These are phyloP conservation scores for Sporothrix dimorphospora DNA, from an alignment of 2,329 filamentous ascomycete species.

Conservation along the genomic window DNA sequence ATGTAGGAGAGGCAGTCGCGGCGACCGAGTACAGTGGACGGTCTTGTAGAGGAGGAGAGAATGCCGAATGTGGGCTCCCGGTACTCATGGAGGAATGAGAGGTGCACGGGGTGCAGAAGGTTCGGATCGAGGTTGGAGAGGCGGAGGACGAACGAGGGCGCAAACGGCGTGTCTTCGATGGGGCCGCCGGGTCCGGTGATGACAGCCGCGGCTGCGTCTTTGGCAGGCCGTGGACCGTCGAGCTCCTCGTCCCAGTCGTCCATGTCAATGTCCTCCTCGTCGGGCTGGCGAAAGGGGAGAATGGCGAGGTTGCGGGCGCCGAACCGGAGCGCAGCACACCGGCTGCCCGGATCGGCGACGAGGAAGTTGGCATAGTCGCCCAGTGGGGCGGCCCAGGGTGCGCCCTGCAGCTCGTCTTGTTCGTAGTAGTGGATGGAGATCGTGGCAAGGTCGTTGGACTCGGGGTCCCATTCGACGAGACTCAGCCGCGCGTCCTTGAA, in stretches of 20 bases:
- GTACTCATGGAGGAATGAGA: conserved; percentile 95
- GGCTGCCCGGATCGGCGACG: conserved; percentile 84
- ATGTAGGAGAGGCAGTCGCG: conserved; percentile 88
- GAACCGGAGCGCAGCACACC: conserved; percentile 94
- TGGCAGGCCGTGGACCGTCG: conserved; percentile 66
- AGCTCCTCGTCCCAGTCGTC: conserved; percentile 80
- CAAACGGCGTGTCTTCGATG: conserved; percentile 73
- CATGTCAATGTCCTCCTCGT: conserved; percentile 81
- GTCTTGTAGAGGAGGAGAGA: conserved; percentile 73
- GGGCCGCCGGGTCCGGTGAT: conserved; percentile 48
- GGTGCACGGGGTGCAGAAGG: conserved; percentile 84
- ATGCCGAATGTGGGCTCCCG: conserved; percentile 97
- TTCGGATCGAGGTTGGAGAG: conserved; percentile 85
- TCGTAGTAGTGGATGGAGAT: conserved; percentile 98
- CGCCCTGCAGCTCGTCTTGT: conserved; percentile 82
- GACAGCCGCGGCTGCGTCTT: conserved; percentile 44
- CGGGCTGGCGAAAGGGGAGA: conserved; percentile 83
- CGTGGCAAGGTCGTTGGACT: conserved; percentile 76
- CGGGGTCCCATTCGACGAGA: conserved; percentile 90
- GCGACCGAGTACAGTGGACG: conserved; percentile 77
- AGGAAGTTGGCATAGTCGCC: conserved; percentile 79
- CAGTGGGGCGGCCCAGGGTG: conserved; percentile 78
- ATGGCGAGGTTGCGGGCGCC: conserved; percentile 88
- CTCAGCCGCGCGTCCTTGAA: conserved; percentile 92
- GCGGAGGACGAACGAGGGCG: conserved; percentile 89